Conservation (phyloP, 176 grass and related monocot species). For the Alopecurus myosuroides region DNA sequence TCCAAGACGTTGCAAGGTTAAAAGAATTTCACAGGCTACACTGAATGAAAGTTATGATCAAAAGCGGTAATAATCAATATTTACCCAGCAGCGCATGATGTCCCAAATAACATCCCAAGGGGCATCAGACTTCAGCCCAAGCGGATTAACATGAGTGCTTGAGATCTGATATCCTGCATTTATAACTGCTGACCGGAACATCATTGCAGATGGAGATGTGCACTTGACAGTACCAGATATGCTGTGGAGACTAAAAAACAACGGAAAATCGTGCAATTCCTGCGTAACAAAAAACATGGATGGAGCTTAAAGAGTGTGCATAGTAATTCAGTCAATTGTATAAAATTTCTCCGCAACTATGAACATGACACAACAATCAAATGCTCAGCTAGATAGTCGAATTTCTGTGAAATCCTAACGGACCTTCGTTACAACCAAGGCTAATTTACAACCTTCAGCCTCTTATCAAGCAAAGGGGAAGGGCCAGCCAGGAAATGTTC, state of each 20-base stretch:
- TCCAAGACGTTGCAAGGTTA: neutral
- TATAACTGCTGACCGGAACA: conserved; percentile 86
- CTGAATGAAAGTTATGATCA: neutral
- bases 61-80: conserved; percentile 5
- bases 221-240: conserved; percentile 89
- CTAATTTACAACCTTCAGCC: neutral
- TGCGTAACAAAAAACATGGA: conserved; percentile 40
- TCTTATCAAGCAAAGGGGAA: conserved; percentile 6
- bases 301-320: conserved; percentile 9
- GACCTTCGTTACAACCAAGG: neutral
- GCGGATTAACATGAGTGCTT: conserved; percentile 67
- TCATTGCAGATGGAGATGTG: conserved; percentile 68
- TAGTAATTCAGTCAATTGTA: conserved; percentile 9
- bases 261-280: conserved; percentile 76
- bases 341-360: neutral
- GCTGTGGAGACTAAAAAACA: conserved; percentile 94
- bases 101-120: conserved; percentile 98
- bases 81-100: conserved; percentile 98
- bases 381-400: neutral
- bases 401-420: neutral
- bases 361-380: neutral
- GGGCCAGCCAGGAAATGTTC: neutral
- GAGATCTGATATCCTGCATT: conserved; percentile 97
- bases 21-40: neutral
- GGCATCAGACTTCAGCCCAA: conserved; percentile 85